Percentiles rank a stretch among this genome's conserved stretches.
phyloP scores from a whole-genome alignment of 192 early-diverging fungal species.

The Dissophora globulifera region DNA sequence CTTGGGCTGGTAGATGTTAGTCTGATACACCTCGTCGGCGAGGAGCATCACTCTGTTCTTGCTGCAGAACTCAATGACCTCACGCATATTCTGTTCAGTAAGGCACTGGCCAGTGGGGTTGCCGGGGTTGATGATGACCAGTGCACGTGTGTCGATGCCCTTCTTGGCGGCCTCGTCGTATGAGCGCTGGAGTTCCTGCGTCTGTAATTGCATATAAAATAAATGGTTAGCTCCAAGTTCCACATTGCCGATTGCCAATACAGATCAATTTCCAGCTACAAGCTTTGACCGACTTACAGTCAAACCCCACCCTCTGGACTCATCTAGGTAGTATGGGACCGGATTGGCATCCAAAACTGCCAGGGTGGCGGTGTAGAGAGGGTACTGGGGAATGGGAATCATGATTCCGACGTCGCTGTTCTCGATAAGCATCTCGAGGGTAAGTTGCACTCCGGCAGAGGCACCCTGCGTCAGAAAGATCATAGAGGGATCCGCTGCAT shows the following conservation, averaged over 20 bases:
- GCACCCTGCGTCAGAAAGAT: conserved; percentile 96
- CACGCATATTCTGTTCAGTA: conserved; percentile 81
- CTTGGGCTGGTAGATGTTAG: conserved; percentile 87
- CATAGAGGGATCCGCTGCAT: conserved; percentile 80
- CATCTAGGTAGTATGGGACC: conserved; percentile 94
- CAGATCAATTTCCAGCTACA: too few relatives aligned
- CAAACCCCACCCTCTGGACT: conserved; percentile 86
- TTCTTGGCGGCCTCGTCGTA: conserved; percentile 69
- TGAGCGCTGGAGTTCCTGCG: conserved; percentile 70
- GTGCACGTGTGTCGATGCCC: conserved; percentile 90
- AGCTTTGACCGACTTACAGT: too few relatives aligned
- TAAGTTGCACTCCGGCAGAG: conserved; percentile 90
- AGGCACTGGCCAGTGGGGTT: conserved; percentile 98
- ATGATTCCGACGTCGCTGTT: conserved; percentile 89
- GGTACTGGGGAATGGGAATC: conserved; percentile 99
- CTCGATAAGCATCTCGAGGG: conserved; percentile 88
- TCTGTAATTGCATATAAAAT: conserved; percentile 11
- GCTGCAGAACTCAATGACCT: conserved; percentile 91
- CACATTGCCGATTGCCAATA: too few relatives aligned
- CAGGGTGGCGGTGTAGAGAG: conserved; percentile 95
- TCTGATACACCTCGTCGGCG: conserved; percentile 99
- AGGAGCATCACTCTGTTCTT: conserved; percentile 84
- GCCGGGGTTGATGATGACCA: conserved; percentile 98
- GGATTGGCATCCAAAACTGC: conserved; percentile 85
- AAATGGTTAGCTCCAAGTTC: too few relatives aligned